Evolutionary conservation across 805 yeast genomes (phyloP), one percentile per base, ranked within the genome.

Genomic region (Candida peoriensis): DNA sequence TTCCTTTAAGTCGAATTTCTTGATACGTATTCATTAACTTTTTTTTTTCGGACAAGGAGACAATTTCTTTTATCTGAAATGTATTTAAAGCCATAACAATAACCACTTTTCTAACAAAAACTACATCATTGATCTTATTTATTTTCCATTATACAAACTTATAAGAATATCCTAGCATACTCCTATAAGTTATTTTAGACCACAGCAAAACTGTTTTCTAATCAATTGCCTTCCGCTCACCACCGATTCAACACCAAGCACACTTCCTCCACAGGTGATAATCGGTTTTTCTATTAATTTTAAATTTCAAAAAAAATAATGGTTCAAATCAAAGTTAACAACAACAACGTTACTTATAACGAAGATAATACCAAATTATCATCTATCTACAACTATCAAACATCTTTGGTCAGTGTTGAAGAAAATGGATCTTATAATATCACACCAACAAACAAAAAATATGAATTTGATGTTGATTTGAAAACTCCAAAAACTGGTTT

Each of bases 391-490:
- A 70, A 78, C 11, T 80, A 80, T 36, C 44, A 81, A 55, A 85
- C 82, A 48, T 81, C 94, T n/a, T 46, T 71, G 35, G 95, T 86
- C 30, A 72, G 74, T 41, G 66, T 69, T 44, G 55, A 63, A 20
- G 37, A 39, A 15, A 42, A 43, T 5, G 62, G 61, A 17, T 66
- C 61, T 27, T 85, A 82, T 24, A 57, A 68, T 35, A 94, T 89
- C 34, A 76, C 80, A 15, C 95, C 95, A 16, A 73, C 80, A 36
- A 55, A 72, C 37, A 72, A 72, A 44, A 81, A 86, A 46, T 86
- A 86, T 55, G 81, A 87, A 56, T 90, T 89, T 72, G 85, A 86
- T 61, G 80, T 85, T 33, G 94, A 87, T 50, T 71, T 85, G 57
- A 72, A 70, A 38, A 76, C 80, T 28, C 95, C 96, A 50, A 87